Conservation (phyloP, 2,329 filamentous ascomycete species). For the Talaromyces sp. region DNA sequence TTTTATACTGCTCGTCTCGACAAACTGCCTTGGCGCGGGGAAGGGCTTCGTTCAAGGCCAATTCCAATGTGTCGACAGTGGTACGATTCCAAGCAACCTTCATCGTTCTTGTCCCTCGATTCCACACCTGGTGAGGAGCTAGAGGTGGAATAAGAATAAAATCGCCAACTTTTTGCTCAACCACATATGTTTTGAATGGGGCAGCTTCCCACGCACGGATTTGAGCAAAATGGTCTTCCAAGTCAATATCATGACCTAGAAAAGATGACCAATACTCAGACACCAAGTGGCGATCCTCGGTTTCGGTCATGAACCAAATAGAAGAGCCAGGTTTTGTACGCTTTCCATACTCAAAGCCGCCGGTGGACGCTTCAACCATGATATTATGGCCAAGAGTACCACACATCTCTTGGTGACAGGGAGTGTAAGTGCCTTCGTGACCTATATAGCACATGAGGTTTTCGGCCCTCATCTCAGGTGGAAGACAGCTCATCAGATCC, state of each 20-base stretch:
- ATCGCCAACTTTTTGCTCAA: conserved; percentile 85
- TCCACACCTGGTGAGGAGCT: conserved; percentile 97
- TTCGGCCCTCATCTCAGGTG: conserved; percentile 79
- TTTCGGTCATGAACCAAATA: conserved; percentile 98
- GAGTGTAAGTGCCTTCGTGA: conserved; percentile 94
- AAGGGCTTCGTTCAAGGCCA: conserved; percentile 80
- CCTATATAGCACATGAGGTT: conserved; percentile 99
- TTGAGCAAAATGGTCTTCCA: conserved; percentile 95
- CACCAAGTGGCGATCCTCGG: conserved; percentile 82
- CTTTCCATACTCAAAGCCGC: conserved; percentile 62
- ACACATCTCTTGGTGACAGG: conserved; percentile 95
- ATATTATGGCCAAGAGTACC: conserved; percentile 94
- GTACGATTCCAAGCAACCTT: conserved; percentile 98
- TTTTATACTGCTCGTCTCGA: conserved; percentile 97
- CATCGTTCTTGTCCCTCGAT: conserved; percentile 89
- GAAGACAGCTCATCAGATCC: conserved; percentile 91
- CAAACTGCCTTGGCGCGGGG: conserved; percentile 87
- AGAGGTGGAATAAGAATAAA: conserved; percentile 90
- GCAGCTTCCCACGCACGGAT: conserved; percentile 93
- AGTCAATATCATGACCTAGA: conserved; percentile 91
- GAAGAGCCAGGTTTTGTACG: conserved; percentile 73
- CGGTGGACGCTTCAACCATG: conserved; percentile 84
- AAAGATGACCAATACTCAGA: conserved; percentile 91
- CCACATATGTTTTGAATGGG: conserved; percentile 85
- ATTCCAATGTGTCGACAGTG: conserved; percentile 81